Evolutionary conservation across 257 asterid species (phyloP).

Genomic region (Coffea eugenioides): DNA sequence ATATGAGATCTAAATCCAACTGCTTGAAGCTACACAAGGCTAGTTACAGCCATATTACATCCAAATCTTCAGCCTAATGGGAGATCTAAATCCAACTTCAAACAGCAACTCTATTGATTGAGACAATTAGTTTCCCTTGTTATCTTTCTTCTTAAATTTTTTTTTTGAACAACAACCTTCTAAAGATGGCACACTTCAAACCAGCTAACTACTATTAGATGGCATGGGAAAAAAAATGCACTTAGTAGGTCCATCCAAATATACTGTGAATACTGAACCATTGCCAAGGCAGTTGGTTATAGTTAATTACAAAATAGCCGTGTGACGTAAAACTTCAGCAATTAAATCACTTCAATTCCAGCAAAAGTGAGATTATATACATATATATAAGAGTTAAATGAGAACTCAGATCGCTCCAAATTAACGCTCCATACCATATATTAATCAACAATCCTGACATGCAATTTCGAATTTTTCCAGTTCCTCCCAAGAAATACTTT

Average conservation of each 20-base stretch:
- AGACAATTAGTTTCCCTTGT: not conserved
- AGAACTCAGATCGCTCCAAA: not conserved
- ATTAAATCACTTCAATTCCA: not conserved
- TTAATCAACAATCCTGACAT: not conserved
- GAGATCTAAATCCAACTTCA: not conserved
- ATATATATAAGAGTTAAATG: not conserved
- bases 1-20: not conserved
- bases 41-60: too few species aligned
- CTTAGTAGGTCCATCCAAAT: not conserved
- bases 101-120: not conserved
- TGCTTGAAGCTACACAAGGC: not conserved
- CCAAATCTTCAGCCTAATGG: too few species aligned
- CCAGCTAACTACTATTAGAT: not conserved
- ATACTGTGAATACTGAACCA: not conserved
- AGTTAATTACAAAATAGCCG: not conserved
- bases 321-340: not conserved
- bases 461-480: not conserved
- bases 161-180: not conserved
- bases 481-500: not conserved
- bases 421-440: not conserved
- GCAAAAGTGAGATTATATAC: not conserved
- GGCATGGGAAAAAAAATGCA: not conserved
- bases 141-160: not conserved
- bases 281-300: not conserved
- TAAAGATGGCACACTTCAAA: not conserved